phyloP scores from a whole-genome alignment of 768 basidiomycete species.

The Polyporus arcularius region DNA sequence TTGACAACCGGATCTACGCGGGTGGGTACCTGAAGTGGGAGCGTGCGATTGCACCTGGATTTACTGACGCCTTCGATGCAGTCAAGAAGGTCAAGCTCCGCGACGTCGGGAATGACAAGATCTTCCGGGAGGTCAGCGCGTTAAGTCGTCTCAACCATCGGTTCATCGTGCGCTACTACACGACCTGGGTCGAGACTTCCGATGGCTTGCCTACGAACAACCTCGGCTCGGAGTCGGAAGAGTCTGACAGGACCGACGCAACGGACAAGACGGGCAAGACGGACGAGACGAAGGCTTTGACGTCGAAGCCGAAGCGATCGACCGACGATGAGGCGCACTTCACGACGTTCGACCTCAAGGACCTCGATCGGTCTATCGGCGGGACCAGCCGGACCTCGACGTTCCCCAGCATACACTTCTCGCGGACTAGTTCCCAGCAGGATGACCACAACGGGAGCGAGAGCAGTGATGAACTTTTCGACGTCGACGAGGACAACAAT shows the following conservation, averaged over 20 bases:
- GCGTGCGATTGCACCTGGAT: background rate
- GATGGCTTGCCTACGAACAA: slow-evolving; percentile 46
- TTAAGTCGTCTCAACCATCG: slow-evolving; percentile 86
- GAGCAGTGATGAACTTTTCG: slow-evolving; percentile 41
- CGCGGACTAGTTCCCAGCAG: slow-evolving; percentile 45
- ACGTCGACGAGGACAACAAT: slow-evolving; percentile 16
- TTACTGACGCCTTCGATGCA: slow-evolving; percentile 26
- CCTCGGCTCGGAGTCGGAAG: slow-evolving; percentile 41
- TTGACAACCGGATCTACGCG: slow-evolving; percentile 84
- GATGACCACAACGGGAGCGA: slow-evolving; percentile 40
- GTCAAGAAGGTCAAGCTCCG: slow-evolving; percentile 90
- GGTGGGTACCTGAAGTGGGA: slow-evolving; percentile 41
- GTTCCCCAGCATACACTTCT: slow-evolving; percentile 89
- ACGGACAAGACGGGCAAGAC: slow-evolving; percentile 43
- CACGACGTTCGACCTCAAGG: slow-evolving; percentile 60
- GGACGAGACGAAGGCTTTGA: slow-evolving; percentile 50
- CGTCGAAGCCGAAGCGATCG: slow-evolving; percentile 50
- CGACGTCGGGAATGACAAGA: slow-evolving; percentile 80
- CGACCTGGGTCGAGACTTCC: slow-evolving; percentile 82
- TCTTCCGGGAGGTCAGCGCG: slow-evolving; percentile 89
- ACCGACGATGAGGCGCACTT: slow-evolving; percentile 49
- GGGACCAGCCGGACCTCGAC: slow-evolving; percentile 39
- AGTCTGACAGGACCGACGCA: slow-evolving; percentile 31
- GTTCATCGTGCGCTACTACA: slow-evolving; percentile 90
- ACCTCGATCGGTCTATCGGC: slow-evolving; percentile 49